Conservation (phyloP, 1,284 basidiomycete genomes). For the Sphaerobolus stellatus region DNA sequence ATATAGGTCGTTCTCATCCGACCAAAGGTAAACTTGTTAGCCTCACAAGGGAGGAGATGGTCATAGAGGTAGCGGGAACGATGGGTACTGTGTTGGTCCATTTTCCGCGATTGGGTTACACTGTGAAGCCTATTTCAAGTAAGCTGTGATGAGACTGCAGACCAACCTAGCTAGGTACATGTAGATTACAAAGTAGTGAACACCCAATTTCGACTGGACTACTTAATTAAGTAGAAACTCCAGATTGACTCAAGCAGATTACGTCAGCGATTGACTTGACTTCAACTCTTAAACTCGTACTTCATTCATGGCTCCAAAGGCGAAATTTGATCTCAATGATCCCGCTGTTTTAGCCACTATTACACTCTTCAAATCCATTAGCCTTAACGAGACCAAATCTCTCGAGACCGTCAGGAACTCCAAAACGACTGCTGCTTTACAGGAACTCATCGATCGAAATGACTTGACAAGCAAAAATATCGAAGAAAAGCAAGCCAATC, state of each 20-base stretch:
- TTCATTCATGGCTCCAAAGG: slow-evolving; percentile 13
- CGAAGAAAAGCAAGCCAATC: slow-evolving; percentile 79
- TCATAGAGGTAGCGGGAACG: slow-evolving; percentile 50
- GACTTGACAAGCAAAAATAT: slow-evolving; percentile 49
- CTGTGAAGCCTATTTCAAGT: no score
- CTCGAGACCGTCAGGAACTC: slow-evolving; percentile 79
- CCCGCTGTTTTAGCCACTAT: slow-evolving; percentile 51
- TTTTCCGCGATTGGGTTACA: slow-evolving; percentile 40
- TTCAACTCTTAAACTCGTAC: no score
- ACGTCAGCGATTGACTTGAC: no score
- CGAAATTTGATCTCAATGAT: slow-evolving; percentile 47
- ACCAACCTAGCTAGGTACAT: no score
- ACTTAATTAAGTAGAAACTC: no score
- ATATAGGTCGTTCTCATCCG: no score
- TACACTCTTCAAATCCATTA: slow-evolving; percentile 76
- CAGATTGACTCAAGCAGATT: no score
- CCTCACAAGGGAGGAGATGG: slow-evolving; percentile 48
- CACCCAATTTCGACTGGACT: no score
- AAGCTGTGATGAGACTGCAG: no score
- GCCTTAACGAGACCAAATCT: slow-evolving; percentile 77
- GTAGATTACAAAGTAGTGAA: no score
- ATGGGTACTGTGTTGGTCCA: slow-evolving; percentile 48
- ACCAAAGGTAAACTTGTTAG: slow-evolving; percentile 52
- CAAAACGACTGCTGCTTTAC: slow-evolving; percentile 72
- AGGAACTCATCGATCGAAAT: slow-evolving; percentile 66